Base-by-base conservation (phyloP, 2,329 filamentous ascomycete genomes). In the Setomelanomma holmii region DNA sequence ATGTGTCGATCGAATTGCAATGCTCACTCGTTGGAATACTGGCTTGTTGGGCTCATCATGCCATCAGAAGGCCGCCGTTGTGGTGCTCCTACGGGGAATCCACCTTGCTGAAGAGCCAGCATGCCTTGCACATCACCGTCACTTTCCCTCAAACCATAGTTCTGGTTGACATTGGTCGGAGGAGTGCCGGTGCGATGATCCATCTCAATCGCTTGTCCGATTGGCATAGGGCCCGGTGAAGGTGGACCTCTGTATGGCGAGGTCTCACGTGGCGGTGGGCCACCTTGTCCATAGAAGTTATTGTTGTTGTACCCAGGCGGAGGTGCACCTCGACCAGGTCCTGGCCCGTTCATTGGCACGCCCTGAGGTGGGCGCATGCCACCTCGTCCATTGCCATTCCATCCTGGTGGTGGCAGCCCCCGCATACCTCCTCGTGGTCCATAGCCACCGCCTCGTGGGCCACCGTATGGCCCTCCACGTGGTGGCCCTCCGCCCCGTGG, bases 141-240 rank as follows among this genome's bases (percentile, higher is more conserved):
- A 60, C 84, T 89, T 46, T 90, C 87, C 42, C 78, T 71, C 22
- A 81, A 51, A 5, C 77, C 78, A 44, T 77, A 80, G 40, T 68
- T 69, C 16, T 58, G 59, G 49, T 57, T 57, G 22, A 42, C 47
- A 19, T 49, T 54, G 14, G 56, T 42, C 6, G 63, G 61, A 40
- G 69, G 70, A 34, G 69, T 67, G 7, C 67, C 69, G 20, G 53
- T 64, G 42, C 81, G 79, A 27, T 88, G 86, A 70, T 93, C 88
- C 90, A 96, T 93, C 72, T 95, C 91, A 46, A 92, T 84, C 2
- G 89, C 86, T 66, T 88, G 87, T 8, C 86, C 86, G 11, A 86
- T 78, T 12, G 75, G 71, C 58, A 67, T 66, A 8, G 63, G 63
- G 10, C 67, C 67, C 20, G 66, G 71, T 5, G 87, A 87, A 14